Percentiles rank a stretch among this genome's conserved stretches.
Conservation (phyloP, 768 basidiomycete genomes). For the Rhizopogon salebrosus region DNA sequence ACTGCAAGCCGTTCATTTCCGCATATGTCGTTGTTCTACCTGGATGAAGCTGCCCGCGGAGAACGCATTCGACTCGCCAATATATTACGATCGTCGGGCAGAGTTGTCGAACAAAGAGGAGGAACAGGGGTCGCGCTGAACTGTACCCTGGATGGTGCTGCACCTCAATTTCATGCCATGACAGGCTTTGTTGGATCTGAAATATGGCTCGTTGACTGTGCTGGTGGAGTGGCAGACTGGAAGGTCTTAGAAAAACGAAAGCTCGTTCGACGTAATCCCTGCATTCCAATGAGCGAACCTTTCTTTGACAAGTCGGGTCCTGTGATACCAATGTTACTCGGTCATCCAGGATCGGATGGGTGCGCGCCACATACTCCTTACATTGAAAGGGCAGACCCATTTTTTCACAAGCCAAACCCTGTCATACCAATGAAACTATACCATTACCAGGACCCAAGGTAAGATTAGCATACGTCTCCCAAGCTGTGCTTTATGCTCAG, state of each 20-base stretch:
- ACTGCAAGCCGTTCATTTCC: not conserved
- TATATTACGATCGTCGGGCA: not conserved
- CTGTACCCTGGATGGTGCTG: not conserved
- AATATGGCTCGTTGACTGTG: not conserved
- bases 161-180: not conserved
- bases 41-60: not conserved
- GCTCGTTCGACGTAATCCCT: not conserved
- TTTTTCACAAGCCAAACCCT: not conserved
- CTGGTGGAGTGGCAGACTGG: not conserved
- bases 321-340: not conserved
- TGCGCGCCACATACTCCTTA: no score
- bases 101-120: not conserved
- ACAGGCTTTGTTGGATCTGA: not conserved
- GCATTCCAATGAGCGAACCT: not conserved
- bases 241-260: not conserved
- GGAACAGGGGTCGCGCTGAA: not conserved
- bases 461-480: not conserved
- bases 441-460: not conserved
- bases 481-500: not conserved
- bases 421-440: not conserved
- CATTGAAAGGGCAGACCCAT: no score
- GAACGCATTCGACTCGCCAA: not conserved
- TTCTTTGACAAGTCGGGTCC: not conserved
- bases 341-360: not conserved
- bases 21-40: not conserved